Evolutionary conservation across 495 filamentous ascomycete species (phyloP), one percentile per base, ranked within the genome.

Genomic region (Amniculicola lignicola): DNA sequence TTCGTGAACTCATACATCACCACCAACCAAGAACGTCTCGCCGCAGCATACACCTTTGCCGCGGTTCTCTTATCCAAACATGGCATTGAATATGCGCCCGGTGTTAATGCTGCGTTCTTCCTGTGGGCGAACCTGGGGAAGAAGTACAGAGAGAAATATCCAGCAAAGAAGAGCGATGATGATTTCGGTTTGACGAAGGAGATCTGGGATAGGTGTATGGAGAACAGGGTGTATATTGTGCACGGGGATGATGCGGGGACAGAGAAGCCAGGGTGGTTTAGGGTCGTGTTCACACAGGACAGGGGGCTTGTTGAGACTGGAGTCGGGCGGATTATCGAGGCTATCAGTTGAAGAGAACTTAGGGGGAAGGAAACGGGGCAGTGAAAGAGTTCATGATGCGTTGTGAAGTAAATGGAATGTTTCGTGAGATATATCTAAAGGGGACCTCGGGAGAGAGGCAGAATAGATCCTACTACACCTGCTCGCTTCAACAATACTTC

Each of bases 21-120:
- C 19, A 62, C 69, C 39, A 78, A 73, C 45, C 67, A 59, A 7
- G 50, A 67, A 47, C 66, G 66, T 7, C 63, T 83, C 10, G 57
- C 68, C 0, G 59, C 70, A 4, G 46, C 61, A 4, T 74, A 79
- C 46, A 57, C 57, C 11, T 54, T 72, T n/a, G 68, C 71, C 0
- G 67, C 67, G 15, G 36, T 61, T 2, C 68, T 72, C 7, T 61
- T 82, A 18, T 61, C 67, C 15, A 40, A 69, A 4, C 61, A 69
- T 6, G 69, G 68, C 0, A 75, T 81, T 33, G 54, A 66, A 21
- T 79, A 78, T 59, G 47, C 57, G 15, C 27, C 7, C 51, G 70
- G 38, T 48, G 71, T 48, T 57, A 78, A 81, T 66, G 80, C 79
- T 4, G 82, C 72, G 0, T 76, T 85, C 47, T 85, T 85, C 60